Evolutionary conservation across 306 rosid genomes (phyloP).

Genomic region (Acmispon strigosus): DNA sequence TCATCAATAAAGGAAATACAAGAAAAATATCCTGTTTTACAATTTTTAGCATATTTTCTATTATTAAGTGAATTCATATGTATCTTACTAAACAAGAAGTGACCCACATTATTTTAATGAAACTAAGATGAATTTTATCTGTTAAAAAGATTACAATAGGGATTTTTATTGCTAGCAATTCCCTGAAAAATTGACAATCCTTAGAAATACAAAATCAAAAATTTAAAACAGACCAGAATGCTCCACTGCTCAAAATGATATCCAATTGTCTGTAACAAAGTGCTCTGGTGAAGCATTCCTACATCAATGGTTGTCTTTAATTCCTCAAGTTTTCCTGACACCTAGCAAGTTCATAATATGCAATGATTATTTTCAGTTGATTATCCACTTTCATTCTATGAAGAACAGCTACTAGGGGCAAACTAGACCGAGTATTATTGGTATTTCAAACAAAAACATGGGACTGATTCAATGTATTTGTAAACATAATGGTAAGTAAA

Average conservation of each 20-base stretch:
- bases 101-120: too few relatives aligned
- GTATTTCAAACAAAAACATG: background rate
- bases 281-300: constrained; percentile 57
- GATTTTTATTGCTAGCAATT: too few relatives aligned
- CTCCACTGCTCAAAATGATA: constrained; percentile 70
- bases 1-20: background rate
- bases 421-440: background rate
- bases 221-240: constrained; percentile 52
- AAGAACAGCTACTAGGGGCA: background rate
- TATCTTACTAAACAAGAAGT: too few relatives aligned
- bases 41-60: too few relatives aligned
- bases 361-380: constrained; percentile 5
- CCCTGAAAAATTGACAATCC: background rate
- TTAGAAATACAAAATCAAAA: constrained; percentile 11
- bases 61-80: too few relatives aligned
- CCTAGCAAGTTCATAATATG: constrained; percentile 32
- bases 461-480: background rate
- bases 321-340: constrained; percentile 70
- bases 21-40: too few relatives aligned
- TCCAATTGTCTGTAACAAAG: constrained; percentile 58
- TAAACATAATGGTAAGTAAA: too few relatives aligned
- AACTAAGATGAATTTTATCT: too few relatives aligned
- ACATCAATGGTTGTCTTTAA: constrained; percentile 71
- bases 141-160: too few relatives aligned
- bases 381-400: background rate